Evolutionary conservation across 208 protist species (phyloP), one percentile per base, ranked within the genome.

Genomic region (Trypanosoma brucei): DNA sequence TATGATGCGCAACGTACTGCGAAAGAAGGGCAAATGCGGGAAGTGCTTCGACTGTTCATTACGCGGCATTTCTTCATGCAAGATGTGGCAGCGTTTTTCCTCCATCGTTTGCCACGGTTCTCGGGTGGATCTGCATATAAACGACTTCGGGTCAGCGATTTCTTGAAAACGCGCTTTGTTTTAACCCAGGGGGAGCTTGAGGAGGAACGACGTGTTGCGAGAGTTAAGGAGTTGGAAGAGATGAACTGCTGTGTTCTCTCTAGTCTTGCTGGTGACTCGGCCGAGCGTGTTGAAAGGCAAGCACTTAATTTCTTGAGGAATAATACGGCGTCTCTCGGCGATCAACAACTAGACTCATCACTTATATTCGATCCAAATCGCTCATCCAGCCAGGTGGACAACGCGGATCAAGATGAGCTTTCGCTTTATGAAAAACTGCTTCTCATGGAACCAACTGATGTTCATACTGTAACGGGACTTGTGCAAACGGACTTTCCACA

Each of bases 41-140:
- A 78, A 53, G 48, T 62, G 45, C 68, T 91, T 14, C 75, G 69
- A 30, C 67, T 83, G 5, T 61, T 82, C 30, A 65, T 73, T 34
- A 71, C 67, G 2, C 80, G 80, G 0, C 56, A 70, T n/a, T 64
- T 55, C n/a, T 94, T 94, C 62, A 71, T 76, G 61, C 55, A 75
- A 30, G 30, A 46, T 14, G 83, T 89, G 39, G 76, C 65, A 0
- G 85, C 88, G 0, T 69, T 66, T 14, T 79, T 83, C 39, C 62
- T 92, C 22, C 85, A 94, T 54, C 83, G 88, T 44, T 67, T 89
- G 2, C 48, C 65, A 53, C 68, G 79, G 35, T 73, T 94, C 45
- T 92, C 85, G n/a, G 73, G 72, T 30, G 64, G 90, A 33, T 71
- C 79, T 34, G 36, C 61, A 0, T 94, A 92, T 72, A 68, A 75